A percentile compares a stretch with the other conserved stretches of the same genome.
phyloP scores from a whole-genome alignment of 2,329 filamentous ascomycete species.

The Ceratocystis alfenasii region DNA sequence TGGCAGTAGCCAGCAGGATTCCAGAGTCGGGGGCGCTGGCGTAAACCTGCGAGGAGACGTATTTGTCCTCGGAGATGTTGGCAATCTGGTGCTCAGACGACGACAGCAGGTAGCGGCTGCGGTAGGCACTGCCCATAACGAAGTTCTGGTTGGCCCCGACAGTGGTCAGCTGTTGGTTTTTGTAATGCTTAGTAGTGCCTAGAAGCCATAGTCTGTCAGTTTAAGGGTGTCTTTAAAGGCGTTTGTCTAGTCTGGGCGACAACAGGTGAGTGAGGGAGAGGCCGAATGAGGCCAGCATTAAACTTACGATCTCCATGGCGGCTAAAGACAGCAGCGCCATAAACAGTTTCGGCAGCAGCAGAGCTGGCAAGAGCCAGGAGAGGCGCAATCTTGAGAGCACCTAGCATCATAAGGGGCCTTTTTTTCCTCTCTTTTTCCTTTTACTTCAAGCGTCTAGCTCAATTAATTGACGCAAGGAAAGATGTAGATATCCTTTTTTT shows the following conservation, averaged over 20 bases:
- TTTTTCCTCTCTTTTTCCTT: background rate
- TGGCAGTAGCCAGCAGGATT: slow-evolving; percentile 30
- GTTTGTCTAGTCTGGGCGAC: background rate
- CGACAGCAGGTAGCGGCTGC: slow-evolving; percentile 24
- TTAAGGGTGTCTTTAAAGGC: background rate
- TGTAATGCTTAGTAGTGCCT: slow-evolving; percentile 31
- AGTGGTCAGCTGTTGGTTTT: slow-evolving; percentile 28
- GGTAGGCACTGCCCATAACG: slow-evolving; percentile 26
- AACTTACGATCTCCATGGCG: slow-evolving; percentile 30
- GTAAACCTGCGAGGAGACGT: slow-evolving; percentile 28
- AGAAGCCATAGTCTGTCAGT: background rate
- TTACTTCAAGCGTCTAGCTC: background rate
- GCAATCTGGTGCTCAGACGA: slow-evolving; percentile 27
- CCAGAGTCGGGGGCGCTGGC: slow-evolving; percentile 29
- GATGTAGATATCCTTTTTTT: background rate
- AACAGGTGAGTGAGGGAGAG: background rate
- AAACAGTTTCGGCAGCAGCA: slow-evolving; percentile 29
- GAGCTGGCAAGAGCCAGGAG: slow-evolving; percentile 21
- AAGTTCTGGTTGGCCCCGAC: slow-evolving; percentile 30
- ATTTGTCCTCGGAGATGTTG: slow-evolving; percentile 29
- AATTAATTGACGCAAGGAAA: too few species aligned
- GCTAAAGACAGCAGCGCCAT: slow-evolving; percentile 29
- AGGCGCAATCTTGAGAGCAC: slow-evolving; percentile 3
- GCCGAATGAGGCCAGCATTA: background rate
- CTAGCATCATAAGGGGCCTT: slow-evolving; percentile 9